Evolutionary conservation across 169 alveolate genomes (phyloP).

Genomic region (Plasmodium reichenowi): DNA sequence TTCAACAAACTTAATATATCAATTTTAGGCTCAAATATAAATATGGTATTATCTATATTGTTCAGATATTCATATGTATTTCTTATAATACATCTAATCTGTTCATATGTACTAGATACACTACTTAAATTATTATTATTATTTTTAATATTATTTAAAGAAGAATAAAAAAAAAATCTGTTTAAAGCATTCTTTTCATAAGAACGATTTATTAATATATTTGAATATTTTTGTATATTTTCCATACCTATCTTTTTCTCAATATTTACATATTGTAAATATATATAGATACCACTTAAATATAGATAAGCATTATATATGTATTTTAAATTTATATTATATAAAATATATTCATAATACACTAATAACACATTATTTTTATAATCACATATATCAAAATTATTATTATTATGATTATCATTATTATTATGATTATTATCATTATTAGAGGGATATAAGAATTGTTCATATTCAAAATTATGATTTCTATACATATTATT

Average conservation of each 20-base stretch:
- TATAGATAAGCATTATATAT: constrained; percentile 44
- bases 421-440: not conserved
- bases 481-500: no score
- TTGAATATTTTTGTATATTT: not conserved
- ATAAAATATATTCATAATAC: constrained; percentile 66
- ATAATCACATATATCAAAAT: constrained; percentile 10
- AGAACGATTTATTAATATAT: not conserved
- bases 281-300: constrained; percentile 37
- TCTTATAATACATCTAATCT: constrained; percentile 24
- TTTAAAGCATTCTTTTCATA: no score
- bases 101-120: not conserved
- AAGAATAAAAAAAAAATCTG: no score
- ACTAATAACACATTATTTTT: constrained; percentile 1
- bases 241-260: not conserved
- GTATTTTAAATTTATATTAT: constrained; percentile 56
- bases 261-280: not conserved
- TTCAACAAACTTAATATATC: constrained; percentile 73
- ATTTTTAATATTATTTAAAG: not conserved
- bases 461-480: not conserved
- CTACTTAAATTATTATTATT: not conserved
- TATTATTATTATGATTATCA: not conserved
- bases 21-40: constrained; percentile 65
- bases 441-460: not conserved
- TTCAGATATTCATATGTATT: constrained; percentile 41
- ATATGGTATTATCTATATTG: constrained; percentile 57